Conservation (phyloP, 129 eudicot species). For the Helichrysum umbraculigerum region DNA sequence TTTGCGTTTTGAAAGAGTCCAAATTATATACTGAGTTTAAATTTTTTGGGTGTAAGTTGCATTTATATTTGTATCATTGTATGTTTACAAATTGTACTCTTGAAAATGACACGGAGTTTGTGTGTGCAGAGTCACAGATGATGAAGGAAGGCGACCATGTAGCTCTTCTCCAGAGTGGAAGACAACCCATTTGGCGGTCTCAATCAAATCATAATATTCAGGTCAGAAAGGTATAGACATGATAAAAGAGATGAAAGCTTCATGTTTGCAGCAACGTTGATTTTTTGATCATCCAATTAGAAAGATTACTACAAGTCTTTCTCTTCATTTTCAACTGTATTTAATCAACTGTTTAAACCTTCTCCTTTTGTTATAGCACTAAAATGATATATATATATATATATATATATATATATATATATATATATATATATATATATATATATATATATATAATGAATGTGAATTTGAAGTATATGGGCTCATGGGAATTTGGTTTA, state of each 20-base stretch:
- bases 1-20: neutral
- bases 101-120: slow-evolving; percentile 21
- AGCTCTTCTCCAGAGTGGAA: slow-evolving; percentile 95
- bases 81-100: neutral
- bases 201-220: slow-evolving; percentile 97
- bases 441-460: no score
- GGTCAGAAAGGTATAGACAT: slow-evolving; percentile 76
- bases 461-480: no score
- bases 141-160: slow-evolving; percentile 94
- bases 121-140: slow-evolving; percentile 77
- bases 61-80: neutral
- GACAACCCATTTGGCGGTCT: slow-evolving; percentile 87
- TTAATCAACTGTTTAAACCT: no score
- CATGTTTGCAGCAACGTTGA: slow-evolving; percentile 14
- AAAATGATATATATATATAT: no score
- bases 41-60: neutral
- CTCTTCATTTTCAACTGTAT: neutral
- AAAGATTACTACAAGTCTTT: slow-evolving; percentile 14
- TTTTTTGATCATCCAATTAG: slow-evolving; percentile 29
- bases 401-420: no score
- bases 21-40: neutral
- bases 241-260: slow-evolving; percentile 9
- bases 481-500: no score
- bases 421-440: no score
- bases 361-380: no score